Evolutionary conservation across 1,284 basidiomycete genomes (phyloP).

Genomic region (Cryptococcus sp.): DNA sequence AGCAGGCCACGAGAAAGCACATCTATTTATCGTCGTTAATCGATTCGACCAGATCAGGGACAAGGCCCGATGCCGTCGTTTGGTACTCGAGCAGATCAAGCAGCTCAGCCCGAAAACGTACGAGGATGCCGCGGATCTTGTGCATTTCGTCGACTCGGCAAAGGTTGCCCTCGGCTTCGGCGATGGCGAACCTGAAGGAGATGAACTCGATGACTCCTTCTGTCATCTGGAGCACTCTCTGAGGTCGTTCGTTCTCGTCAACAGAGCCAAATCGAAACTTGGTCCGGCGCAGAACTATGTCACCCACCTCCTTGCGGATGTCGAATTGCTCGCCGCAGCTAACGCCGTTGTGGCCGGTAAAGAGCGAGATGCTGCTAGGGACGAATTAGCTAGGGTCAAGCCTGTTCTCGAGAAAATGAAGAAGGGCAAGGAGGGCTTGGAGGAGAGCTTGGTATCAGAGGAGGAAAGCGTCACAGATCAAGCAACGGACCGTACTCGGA

Average conservation of each 20-base stretch:
- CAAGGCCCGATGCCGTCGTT: conserved; percentile 87
- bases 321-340: conserved; percentile 81
- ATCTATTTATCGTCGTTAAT: conserved; percentile 98
- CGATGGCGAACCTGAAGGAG: conserved; percentile 33
- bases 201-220: conserved; percentile 70
- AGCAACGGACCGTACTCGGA: conserved; percentile 62
- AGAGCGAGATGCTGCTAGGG: conserved; percentile 74
- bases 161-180: conserved; percentile 47
- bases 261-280: conserved; percentile 93
- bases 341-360: conserved; percentile 82
- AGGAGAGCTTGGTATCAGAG: conserved; percentile 72
- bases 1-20: conserved; percentile 95
- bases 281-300: conserved; percentile 94
- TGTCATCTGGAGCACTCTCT: conserved; percentile 87
- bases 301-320: conserved; percentile 80
- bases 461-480: conserved; percentile 74
- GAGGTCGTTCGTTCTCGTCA: conserved; percentile 91
- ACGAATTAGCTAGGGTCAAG: conserved; percentile 68
- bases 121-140: conserved; percentile 87
- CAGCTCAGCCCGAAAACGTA: conserved; percentile 88
- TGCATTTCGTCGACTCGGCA: conserved; percentile 96
- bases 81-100: conserved; percentile 93
- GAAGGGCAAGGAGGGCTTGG: conserved; percentile 68
- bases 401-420: conserved; percentile 89
- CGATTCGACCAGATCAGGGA: conserved; percentile 95